A percentile compares a stretch with the other conserved stretches of the same genome.
phyloP scores from a whole-genome alignment of 2,329 filamentous ascomycete genomes.

The Ophiostoma piceae region DNA sequence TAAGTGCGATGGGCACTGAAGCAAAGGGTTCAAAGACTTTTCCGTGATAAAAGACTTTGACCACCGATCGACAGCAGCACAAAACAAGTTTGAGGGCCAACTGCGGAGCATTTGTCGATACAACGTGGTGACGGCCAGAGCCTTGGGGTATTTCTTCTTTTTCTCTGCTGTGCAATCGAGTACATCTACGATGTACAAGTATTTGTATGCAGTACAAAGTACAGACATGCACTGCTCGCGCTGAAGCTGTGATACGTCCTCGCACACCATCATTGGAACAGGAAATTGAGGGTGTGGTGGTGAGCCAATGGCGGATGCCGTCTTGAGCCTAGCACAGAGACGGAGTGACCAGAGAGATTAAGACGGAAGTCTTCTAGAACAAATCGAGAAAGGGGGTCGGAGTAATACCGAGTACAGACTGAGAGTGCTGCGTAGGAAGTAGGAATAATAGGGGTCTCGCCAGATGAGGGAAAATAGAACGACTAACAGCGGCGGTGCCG shows the following conservation, averaged over 20 bases:
- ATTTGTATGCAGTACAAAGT: too few species aligned
- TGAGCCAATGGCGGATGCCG: slow-evolving; percentile 2
- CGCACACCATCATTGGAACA: background rate
- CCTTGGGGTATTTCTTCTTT: background rate
- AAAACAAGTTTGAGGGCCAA: slow-evolving; percentile 2
- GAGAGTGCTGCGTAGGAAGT: background rate
- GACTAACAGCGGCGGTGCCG: background rate
- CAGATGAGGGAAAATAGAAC: slow-evolving; percentile 1
- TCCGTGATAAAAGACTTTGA: background rate
- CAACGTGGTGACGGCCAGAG: background rate
- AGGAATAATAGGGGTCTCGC: slow-evolving; percentile 4
- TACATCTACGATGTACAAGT: too few species aligned
- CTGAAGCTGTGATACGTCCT: too few species aligned
- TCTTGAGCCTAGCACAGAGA: slow-evolving; percentile 20
- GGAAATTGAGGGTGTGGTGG: background rate
- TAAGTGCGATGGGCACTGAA: background rate
- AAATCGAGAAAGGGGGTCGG: slow-evolving; percentile 22
- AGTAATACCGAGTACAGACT: background rate
- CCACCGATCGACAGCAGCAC: slow-evolving; percentile 3
- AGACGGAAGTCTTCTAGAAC: slow-evolving; percentile 25
- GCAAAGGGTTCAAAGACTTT: background rate
- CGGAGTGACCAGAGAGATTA: slow-evolving; percentile 17
- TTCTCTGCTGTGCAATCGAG: too few species aligned
- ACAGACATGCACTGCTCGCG: too few species aligned
- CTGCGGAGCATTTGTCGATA: background rate